Base-by-base conservation (phyloP, 2,329 filamentous ascomycete species). In the Phaeosphaeriaceae sp. region DNA sequence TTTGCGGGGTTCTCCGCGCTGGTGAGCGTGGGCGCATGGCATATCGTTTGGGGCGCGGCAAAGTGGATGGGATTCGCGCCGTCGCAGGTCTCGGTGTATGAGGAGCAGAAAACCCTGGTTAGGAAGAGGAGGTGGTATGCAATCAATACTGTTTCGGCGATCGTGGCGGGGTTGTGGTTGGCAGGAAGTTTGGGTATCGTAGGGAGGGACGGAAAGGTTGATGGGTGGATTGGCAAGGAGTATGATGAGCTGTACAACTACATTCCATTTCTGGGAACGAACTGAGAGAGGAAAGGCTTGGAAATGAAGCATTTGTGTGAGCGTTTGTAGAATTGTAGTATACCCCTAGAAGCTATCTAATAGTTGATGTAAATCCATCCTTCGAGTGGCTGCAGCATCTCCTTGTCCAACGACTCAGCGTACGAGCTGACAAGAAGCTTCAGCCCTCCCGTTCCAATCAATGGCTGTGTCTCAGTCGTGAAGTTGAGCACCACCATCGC, bases 1-100 rank as follows among this genome's bases (percentile, higher is more conserved):
- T 90, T 88, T 74, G 67, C 84, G 1, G 89, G 90, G 1, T 97
- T 96, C 75, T 70, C 81, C 1, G 84, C 88, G 1, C 81, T 97
- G 49, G 81, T 97, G 7, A 81, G 80, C 17, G 78, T 89, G 0
- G 90, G 88, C 0, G 88, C 86, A 22, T 91, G 88, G 58, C 93
- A 97, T 79, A 88, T 93, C 75, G 86, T 91, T 7, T 96, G 92
- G 87, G 93, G 93, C 2, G 87, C 88, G 79, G 91, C 92, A n/a
- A 90, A 87, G 76, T 97, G 92, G 91, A 80, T 93, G 58, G 88
- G 88, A 0, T 81, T 85, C 48, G 83, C 88, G 51, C 89, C 89
- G 20, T 82, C 83, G 1, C 62, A 84, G 76, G 68, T 86, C 76
- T 80, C 80, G 67, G 74, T 78, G 68, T 73, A 82, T 73, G 80